Percentiles rank a stretch among this genome's conserved stretches.
phyloP scores from a whole-genome alignment of 1,284 basidiomycete genomes.

The Ganoderma leucocontextum region DNA sequence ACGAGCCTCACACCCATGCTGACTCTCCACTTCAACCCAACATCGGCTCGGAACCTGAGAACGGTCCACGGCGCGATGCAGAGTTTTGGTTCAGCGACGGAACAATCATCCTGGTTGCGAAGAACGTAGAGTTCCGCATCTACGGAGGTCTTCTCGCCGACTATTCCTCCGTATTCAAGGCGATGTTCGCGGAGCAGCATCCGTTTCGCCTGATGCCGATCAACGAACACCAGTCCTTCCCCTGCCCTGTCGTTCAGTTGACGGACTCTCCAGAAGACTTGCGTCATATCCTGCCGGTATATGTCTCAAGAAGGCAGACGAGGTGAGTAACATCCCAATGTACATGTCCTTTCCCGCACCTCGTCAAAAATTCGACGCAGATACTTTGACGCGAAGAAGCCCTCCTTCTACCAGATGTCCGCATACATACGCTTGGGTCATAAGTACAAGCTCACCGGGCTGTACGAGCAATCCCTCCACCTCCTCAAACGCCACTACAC shows the following conservation, averaged over 20 bases:
- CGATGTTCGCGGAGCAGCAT: not conserved
- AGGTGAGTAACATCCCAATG: not conserved
- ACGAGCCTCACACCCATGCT: not conserved
- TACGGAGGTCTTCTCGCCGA: not conserved
- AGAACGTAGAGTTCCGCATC: not conserved
- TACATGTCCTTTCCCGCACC: not conserved
- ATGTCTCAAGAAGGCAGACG: not conserved
- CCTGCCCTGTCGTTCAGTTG: not conserved
- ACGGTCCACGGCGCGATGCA: not conserved
- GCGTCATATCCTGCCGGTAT: not conserved
- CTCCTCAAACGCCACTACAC: constrained; percentile 14
- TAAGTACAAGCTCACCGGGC: constrained; percentile 9
- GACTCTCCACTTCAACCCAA: too few relatives aligned
- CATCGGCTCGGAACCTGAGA: too few relatives aligned
- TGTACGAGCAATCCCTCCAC: not conserved
- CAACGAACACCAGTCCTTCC: not conserved
- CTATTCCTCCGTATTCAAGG: not conserved
- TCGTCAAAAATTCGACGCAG: not conserved
- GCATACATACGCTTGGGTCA: constrained; percentile 11
- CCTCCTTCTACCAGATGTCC: not conserved
- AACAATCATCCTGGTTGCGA: not conserved
- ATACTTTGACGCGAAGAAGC: not conserved
- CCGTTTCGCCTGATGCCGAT: not conserved
- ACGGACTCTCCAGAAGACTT: not conserved
- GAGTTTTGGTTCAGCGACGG: not conserved